phyloP scores from a whole-genome alignment of 345 rosid species.

The Syzygium oleosum region DNA sequence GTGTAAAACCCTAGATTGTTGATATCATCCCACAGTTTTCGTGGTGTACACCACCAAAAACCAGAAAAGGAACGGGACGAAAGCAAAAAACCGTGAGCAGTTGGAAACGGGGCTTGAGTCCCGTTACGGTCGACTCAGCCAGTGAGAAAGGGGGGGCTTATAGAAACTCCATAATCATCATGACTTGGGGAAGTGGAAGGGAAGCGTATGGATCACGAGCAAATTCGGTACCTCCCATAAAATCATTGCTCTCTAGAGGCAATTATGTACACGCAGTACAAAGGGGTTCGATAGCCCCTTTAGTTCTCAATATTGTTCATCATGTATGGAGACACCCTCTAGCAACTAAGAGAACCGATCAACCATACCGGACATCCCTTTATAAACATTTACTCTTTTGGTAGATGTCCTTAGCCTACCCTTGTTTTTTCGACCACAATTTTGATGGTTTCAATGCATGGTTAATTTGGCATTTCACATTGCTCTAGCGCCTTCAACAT shows the following conservation, averaged over 20 bases:
- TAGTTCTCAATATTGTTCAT: background rate
- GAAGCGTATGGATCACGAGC: slow-evolving; percentile 40
- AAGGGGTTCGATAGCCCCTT: background rate
- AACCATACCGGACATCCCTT: background rate
- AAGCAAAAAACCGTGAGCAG: slow-evolving; percentile 7
- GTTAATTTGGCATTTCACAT: background rate
- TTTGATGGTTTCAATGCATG: background rate
- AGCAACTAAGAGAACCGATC: background rate
- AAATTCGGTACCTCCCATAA: background rate
- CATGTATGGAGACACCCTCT: background rate
- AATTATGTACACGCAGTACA: background rate
- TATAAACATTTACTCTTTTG: background rate
- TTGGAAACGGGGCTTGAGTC: slow-evolving; percentile 17
- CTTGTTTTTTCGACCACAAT: background rate
- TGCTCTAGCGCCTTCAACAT: background rate
- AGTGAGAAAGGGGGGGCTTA: too few relatives aligned
- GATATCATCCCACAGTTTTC: background rate
- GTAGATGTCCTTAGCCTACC: background rate
- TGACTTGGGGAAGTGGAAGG: slow-evolving; percentile 14
- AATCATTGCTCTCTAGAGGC: background rate
- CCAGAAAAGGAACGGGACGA: slow-evolving; percentile 5
- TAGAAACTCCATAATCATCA: slow-evolving; percentile 7
- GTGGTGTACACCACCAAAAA: background rate
- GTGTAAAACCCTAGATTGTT: background rate
- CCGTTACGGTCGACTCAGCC: slow-evolving; percentile 10